Conservation (phyloP, 2,329 filamentous ascomycete genomes). For the Trichocomaceae sp. region DNA sequence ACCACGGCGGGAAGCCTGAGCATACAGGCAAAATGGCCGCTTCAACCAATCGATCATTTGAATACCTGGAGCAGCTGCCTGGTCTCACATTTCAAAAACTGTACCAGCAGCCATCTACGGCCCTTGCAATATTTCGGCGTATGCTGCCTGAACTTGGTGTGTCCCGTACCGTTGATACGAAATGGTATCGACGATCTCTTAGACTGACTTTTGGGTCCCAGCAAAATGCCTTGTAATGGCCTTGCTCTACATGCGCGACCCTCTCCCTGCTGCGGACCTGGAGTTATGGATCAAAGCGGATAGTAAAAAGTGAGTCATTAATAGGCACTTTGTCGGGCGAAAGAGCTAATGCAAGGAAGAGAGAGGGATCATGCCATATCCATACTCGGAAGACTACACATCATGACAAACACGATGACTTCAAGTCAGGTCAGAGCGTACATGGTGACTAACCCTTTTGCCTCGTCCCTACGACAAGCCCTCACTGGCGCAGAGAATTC, state of each 20-base stretch:
- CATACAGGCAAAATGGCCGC: conserved; percentile 43
- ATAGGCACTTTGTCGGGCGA: background rate
- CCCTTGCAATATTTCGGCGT: conserved; percentile 90
- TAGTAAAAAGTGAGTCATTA: conserved; percentile 45
- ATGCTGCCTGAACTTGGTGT: conserved; percentile 89
- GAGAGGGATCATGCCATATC: conserved; percentile 79
- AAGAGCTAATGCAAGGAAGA: conserved; percentile 34
- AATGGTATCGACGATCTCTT: background rate
- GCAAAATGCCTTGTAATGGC: conserved; percentile 96
- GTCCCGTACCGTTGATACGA: conserved; percentile 16
- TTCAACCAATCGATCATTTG: conserved; percentile 60
- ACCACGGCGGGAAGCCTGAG: conserved; percentile 16
- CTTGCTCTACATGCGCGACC: conserved; percentile 80
- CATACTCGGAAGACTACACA: conserved; percentile 78
- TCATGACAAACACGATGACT: conserved; percentile 61
- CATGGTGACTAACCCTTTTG: conserved; percentile 73
- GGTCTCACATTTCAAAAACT: conserved; percentile 84
- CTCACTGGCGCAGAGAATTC: conserved; percentile 81
- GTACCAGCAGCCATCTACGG: conserved; percentile 92
- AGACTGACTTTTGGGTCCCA: conserved; percentile 26
- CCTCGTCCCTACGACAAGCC: conserved; percentile 72
- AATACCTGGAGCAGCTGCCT: conserved; percentile 87
- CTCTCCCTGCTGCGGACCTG: conserved; percentile 71
- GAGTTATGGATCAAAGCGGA: conserved; percentile 77
- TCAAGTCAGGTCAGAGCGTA: conserved; percentile 62